A percentile compares a stretch with the other conserved stretches of the same genome.
phyloP scores from a whole-genome alignment of 164 flowering plant species.

The Platanus orientalis region DNA sequence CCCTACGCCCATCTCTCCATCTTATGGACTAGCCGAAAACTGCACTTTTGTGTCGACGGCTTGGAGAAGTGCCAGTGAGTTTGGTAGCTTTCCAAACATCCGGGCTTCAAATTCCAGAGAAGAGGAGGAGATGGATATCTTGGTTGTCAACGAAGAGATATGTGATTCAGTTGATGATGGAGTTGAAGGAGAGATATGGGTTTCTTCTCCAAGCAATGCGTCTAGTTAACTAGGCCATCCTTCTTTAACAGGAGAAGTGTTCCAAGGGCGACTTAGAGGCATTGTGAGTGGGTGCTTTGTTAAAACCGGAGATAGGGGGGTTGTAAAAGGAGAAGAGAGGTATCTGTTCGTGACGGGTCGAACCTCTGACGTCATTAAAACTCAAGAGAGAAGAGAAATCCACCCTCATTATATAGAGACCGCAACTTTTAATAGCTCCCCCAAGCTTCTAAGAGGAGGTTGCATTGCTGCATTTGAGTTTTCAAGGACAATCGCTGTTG shows the following conservation, averaged over 20 bases:
- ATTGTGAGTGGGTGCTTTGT: conserved; percentile 29
- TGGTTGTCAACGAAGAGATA: conserved; percentile 52
- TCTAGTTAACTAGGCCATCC: conserved; percentile 62
- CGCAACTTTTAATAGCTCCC: conserved; percentile 36
- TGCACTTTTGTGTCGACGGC: conserved; percentile 78
- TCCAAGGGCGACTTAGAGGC: conserved; percentile 30
- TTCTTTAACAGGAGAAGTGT: conserved; percentile 37
- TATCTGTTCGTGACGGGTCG: conserved; percentile 55
- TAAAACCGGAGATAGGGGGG: conserved; percentile 61
- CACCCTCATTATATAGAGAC: conserved; percentile 68
- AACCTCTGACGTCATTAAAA: conserved; percentile 33
- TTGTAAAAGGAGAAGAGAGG: conserved; percentile 47
- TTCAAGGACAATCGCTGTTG: conserved; percentile 23
- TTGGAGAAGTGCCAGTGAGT: conserved; percentile 35
- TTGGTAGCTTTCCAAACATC: conserved; percentile 13
- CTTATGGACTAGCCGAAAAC: conserved; percentile 77
- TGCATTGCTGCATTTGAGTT: conserved; percentile 51
- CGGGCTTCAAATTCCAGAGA: conserved; percentile 20
- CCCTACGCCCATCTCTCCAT: conserved; percentile 47
- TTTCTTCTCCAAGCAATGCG: conserved; percentile 67
- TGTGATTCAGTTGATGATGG: conserved; percentile 55
- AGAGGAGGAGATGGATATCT: conserved; percentile 38
- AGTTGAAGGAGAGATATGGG: conserved; percentile 68
- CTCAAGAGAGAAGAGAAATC: conserved; percentile 16
- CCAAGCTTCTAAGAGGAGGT: conserved; percentile 47